Evolutionary conservation across 257 asterid genomes (phyloP), one percentile per base, ranked within the genome.

Genomic region (Mentha longifolia): DNA sequence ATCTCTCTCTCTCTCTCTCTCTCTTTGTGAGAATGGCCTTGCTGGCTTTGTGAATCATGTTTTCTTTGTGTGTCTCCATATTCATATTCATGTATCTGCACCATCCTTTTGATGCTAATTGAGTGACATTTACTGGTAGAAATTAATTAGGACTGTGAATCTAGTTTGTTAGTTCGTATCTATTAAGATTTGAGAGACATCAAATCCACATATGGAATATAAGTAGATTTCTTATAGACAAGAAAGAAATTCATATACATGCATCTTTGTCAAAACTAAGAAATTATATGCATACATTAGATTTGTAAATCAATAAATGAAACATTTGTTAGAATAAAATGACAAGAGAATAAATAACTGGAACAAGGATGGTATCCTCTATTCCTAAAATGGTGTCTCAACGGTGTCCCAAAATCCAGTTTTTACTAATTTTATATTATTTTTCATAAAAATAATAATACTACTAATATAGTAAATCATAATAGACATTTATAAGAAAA

Each of bases 31-130:
- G 11, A 69, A 41, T 55, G 70, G 78, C 65, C 41, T 74, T 77
- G 79, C 77, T 81, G 83, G 83, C 75, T 61, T 64, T 77, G 74
- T 77, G 75, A 70, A 79, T 55, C 84, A 75, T 66, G 76, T 55
- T 56, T 76, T 51, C 15, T 74, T 61, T 56, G 65, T 80, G 50
- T 67, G 70, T 39, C 16, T 42, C 7, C 47, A 42, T 42, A 4
- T 9, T 7, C 46, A 37, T 5, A 59, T 78, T 80, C 85, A 74
- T 79, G 84, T 73, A 83, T 56, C 78, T 74, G 8, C 16, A 65
- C 65, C 67, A 67, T 45, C 12, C 68, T 52, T 72, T 56, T 31
- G 17, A 50, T 35, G 66, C 42, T 28, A 11, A 41, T 7, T 50
- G 49, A 58, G 67, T 68, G 67, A 39, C 64, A 75, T 59, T 22